Conservation (phyloP, 1,284 basidiomycete genomes). For the Papiliotrema terrestris region DNA sequence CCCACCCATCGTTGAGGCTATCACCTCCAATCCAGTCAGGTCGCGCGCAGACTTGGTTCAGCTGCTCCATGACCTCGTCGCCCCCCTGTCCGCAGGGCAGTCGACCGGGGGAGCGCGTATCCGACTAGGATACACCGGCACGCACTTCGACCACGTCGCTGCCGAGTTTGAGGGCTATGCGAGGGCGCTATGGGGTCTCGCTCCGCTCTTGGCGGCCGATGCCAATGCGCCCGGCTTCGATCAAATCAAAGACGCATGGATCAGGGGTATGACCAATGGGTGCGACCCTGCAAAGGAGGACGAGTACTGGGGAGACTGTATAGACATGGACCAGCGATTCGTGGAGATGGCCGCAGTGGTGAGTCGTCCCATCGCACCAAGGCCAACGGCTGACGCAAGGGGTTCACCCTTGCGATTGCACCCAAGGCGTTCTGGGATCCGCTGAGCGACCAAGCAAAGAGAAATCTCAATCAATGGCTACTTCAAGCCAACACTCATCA, state of each 20-base stretch:
- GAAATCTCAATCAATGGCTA: constrained; percentile 18
- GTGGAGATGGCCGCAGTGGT: constrained; percentile 34
- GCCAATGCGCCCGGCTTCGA: constrained; percentile 14
- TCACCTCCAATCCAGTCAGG: constrained; percentile 16
- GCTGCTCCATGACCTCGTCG: constrained; percentile 17
- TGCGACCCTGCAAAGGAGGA: constrained; percentile 11
- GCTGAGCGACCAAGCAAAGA: constrained; percentile 15
- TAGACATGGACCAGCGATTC: constrained; percentile 22
- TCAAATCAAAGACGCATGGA: constrained; percentile 12
- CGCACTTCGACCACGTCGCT: constrained; percentile 18
- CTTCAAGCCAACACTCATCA: constrained; percentile 14
- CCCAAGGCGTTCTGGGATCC: constrained; percentile 30
- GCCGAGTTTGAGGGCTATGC: constrained; percentile 26
- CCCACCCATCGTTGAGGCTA: constrained; percentile 6
- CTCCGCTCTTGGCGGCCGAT: constrained; percentile 14
- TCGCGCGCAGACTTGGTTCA: constrained; percentile 16
- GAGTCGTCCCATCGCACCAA: constrained; percentile 3
- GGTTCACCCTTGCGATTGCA: constrained; percentile 20
- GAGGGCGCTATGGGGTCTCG: constrained; percentile 20
- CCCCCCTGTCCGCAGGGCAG: constrained; percentile 11
- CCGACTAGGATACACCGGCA: constrained; percentile 17
- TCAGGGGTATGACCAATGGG: constrained; percentile 15
- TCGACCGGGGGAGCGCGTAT: constrained; percentile 15
- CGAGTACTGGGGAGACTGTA: constrained; percentile 29
- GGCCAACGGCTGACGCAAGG: constrained; percentile 5